Evolutionary conservation across 164 flowering plant species (phyloP).

Genomic region (Chimonanthus salicifolius): DNA sequence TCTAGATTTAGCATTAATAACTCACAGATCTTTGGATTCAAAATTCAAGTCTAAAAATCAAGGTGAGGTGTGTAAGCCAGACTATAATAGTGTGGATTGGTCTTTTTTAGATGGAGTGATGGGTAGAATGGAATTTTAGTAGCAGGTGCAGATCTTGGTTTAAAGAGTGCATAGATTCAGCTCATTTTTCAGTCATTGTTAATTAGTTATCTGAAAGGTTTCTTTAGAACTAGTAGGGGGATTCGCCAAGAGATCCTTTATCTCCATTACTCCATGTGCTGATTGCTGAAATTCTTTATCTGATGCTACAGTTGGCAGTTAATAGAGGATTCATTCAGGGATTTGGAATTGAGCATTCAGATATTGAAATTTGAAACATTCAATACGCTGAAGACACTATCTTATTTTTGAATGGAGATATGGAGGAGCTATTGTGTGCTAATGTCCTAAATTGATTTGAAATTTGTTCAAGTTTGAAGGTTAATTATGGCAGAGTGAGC

Average conservation of each 20-base stretch:
- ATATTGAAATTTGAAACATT: not conserved
- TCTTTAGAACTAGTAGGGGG: not conserved
- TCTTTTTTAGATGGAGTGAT: not conserved
- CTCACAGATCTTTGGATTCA: not conserved
- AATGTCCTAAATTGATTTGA: no score
- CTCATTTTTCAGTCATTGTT: not conserved
- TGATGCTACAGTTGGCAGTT: not conserved
- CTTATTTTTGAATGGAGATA: not conserved
- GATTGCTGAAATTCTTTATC: not conserved
- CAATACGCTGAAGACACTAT: not conserved
- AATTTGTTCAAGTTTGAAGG: no score
- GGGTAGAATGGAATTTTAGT: not conserved
- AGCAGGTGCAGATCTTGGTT: not conserved
- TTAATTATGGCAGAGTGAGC: no score
- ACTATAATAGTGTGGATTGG: not conserved
- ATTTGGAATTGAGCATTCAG: not conserved
- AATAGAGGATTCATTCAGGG: not conserved
- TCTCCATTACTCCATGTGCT: not conserved
- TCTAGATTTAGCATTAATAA: not conserved
- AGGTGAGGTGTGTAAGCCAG: not conserved
- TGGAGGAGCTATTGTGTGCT: not conserved
- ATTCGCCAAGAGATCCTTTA: not conserved
- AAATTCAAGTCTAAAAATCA: not conserved
- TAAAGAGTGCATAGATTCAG: not conserved
- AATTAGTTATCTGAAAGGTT: not conserved